phyloP scores from a whole-genome alignment of 345 rosid genomes.

The Brassica rapa region DNA sequence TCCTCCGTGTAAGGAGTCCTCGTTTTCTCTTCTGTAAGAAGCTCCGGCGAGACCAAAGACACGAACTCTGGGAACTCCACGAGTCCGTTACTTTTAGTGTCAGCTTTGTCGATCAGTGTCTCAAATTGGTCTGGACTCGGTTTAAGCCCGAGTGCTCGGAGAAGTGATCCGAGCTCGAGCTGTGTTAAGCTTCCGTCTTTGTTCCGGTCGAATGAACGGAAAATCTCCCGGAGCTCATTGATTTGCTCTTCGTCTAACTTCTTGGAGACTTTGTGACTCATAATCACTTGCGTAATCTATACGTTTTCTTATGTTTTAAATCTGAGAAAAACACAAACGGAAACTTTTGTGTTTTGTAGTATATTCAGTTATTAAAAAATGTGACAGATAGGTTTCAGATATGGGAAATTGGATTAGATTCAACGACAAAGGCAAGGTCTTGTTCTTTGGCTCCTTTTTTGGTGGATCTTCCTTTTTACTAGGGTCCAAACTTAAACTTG shows the following conservation, averaged over 20 bases:
- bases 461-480: slow-evolving; percentile 41
- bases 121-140: slow-evolving; percentile 81
- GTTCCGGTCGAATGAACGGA: slow-evolving; percentile 84
- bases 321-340: neutral
- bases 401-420: slow-evolving; percentile 14
- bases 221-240: slow-evolving; percentile 74
- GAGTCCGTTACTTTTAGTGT: slow-evolving; percentile 78
- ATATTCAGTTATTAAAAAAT: slow-evolving; percentile 5
- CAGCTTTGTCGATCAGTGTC: slow-evolving; percentile 66
- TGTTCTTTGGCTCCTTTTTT: slow-evolving; percentile 36
- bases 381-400: neutral
- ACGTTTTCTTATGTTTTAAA: slow-evolving; percentile 9
- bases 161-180: slow-evolving; percentile 81
- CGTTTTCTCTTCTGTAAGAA: slow-evolving; percentile 50
- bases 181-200: slow-evolving; percentile 88
- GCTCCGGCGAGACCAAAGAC: slow-evolving; percentile 76
- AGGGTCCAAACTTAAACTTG: slow-evolving; percentile 28
- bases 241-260: slow-evolving; percentile 78
- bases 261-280: slow-evolving; percentile 54
- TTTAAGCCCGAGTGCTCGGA: slow-evolving; percentile 72
- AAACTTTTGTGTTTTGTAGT: slow-evolving; percentile 8
- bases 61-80: slow-evolving; percentile 87
- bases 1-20: slow-evolving; percentile 78
- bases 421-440: slow-evolving; percentile 17
- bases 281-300: slow-evolving; percentile 29